These are phyloP conservation scores for Musa balbisiana DNA, from an alignment of 202 grass and related monocot genomes.

Conservation along the genomic window DNA sequence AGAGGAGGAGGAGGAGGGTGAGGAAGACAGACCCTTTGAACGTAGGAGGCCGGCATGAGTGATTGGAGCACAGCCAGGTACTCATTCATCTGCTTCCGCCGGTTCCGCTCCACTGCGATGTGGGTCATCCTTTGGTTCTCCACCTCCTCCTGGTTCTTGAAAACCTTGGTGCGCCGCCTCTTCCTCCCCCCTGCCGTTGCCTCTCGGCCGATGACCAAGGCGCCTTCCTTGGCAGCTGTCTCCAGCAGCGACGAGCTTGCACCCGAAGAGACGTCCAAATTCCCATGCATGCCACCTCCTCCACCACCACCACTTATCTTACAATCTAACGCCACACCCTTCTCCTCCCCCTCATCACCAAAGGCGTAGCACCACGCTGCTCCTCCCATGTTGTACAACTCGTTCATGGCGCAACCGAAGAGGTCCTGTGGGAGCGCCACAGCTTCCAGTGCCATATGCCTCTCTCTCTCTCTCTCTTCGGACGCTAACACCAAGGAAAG, in stretches of 20 bases:
- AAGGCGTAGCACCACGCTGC: too few species aligned
- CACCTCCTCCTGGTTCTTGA: constrained; percentile 68
- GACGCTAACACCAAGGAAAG: too few species aligned
- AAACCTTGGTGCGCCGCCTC: constrained; percentile 36
- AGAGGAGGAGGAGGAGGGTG: background rate
- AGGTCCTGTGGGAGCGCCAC: constrained; percentile 7
- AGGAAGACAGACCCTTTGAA: constrained; percentile 44
- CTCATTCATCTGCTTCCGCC: constrained; percentile 76
- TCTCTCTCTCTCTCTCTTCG: too few species aligned
- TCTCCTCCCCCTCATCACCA: background rate
- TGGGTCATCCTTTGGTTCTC: constrained; percentile 88
- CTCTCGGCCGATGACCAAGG: background rate
- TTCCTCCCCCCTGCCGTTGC: constrained; percentile 33
- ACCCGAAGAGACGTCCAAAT: background rate
- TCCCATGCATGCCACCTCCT: constrained; percentile 11
- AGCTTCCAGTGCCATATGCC: background rate
- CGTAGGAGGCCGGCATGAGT: constrained; percentile 63
- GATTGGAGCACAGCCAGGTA: constrained; percentile 70
- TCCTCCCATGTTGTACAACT: too few species aligned
- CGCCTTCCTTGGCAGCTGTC: background rate
- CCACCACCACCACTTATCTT: constrained; percentile 6
- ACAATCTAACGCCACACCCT: background rate
- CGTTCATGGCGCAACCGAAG: constrained; percentile 2
- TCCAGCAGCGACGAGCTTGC: constrained; percentile 15
- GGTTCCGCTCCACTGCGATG: constrained; percentile 86